Conservation (phyloP, 768 basidiomycete species). For the Trametes meyenii region DNA sequence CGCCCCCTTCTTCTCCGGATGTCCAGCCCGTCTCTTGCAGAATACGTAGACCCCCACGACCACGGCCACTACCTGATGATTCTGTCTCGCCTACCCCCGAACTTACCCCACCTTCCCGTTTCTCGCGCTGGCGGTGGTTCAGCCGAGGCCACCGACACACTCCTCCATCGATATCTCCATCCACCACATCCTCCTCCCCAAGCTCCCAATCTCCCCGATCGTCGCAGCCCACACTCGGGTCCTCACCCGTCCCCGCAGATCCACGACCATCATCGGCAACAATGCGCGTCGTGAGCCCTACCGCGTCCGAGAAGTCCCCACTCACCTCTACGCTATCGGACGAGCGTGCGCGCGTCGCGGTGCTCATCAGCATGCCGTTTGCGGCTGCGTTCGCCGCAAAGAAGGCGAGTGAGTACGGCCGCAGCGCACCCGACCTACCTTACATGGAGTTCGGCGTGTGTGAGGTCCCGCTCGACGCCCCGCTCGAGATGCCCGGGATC, state of each 20-base stretch:
- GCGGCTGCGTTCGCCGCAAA: constrained; percentile 12
- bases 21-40: constrained; percentile 17
- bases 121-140: constrained; percentile 12
- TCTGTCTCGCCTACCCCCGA: background rate
- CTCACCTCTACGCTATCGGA: constrained; percentile 2
- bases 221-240: background rate
- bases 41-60: constrained; percentile 1
- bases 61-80: background rate
- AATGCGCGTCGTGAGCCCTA: constrained; percentile 7
- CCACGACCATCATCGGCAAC: constrained; percentile 4
- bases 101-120: background rate
- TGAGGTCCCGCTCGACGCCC: constrained; percentile 20
- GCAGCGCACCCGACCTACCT: constrained; percentile 23
- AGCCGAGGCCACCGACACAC: background rate
- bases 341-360: constrained; percentile 21
- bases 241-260: background rate
- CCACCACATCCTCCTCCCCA: background rate
- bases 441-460: constrained; percentile 30
- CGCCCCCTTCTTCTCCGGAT: background rate
- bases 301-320: constrained; percentile 1
- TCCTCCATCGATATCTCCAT: background rate
- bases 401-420: constrained; percentile 11
- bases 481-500: background rate
- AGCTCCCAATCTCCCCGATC: background rate
- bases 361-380: constrained; percentile 32